These are phyloP conservation scores for Cryptosporidium sp. DNA, from an alignment of 169 alveolate genomes.

Conservation along the genomic window DNA sequence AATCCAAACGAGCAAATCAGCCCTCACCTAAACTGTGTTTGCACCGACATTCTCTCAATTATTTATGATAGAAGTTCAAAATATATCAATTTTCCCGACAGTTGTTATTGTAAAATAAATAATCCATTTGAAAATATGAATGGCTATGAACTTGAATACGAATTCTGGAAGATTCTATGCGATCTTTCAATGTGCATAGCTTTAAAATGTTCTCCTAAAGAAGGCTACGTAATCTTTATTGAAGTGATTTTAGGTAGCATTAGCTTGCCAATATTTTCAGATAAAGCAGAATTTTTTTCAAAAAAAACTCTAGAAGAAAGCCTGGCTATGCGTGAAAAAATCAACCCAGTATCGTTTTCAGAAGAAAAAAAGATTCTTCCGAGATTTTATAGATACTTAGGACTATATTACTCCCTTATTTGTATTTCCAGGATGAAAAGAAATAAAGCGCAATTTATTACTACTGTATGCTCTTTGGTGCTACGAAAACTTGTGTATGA, in stretches of 20 bases:
- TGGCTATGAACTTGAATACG: not conserved
- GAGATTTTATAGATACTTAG: slow-evolving; percentile 57
- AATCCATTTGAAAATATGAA: slow-evolving; percentile 22
- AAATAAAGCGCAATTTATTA: slow-evolving; percentile 64
- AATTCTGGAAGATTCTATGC: slow-evolving; percentile 21
- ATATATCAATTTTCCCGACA: slow-evolving; percentile 27
- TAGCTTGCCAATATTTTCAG: slow-evolving; percentile 60
- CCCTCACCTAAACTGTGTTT: slow-evolving; percentile 9
- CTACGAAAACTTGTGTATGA: slow-evolving; percentile 60
- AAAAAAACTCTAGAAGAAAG: not conserved
- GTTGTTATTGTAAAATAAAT: slow-evolving; percentile 8
- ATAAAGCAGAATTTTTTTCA: not conserved
- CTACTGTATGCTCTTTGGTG: slow-evolving; percentile 56
- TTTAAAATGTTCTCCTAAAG: slow-evolving; percentile 59
- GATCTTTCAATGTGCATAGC: slow-evolving; percentile 35
- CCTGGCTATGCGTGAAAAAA: not conserved
- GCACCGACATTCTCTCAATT: slow-evolving; percentile 54
- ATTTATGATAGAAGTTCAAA: slow-evolving; percentile 52
- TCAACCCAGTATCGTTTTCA: not conserved
- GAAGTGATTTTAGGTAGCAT: slow-evolving; percentile 46
- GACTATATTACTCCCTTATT: slow-evolving; percentile 25
- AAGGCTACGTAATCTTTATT: slow-evolving; percentile 56
- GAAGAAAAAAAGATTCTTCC: slow-evolving; percentile 1
- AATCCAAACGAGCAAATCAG: not conserved
- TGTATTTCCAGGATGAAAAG: slow-evolving; percentile 74